A percentile compares a stretch with the other conserved stretches of the same genome.
phyloP scores from a whole-genome alignment of 208 protist genomes.

The Crithidia acanthocephali region DNA sequence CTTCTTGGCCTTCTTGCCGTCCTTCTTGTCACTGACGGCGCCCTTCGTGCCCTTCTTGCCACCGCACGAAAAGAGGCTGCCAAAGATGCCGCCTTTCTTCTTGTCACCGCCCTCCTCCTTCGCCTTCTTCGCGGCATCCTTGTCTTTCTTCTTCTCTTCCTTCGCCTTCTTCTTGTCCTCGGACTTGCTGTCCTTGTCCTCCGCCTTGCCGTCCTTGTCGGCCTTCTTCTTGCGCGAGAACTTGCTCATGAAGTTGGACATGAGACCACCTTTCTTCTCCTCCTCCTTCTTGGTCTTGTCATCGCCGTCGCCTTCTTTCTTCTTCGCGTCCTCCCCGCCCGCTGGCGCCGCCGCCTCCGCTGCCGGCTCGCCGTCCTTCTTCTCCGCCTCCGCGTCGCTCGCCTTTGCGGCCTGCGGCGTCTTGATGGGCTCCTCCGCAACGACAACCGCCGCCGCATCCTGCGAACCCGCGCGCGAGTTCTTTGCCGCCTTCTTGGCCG shows the following conservation, averaged over 20 bases:
- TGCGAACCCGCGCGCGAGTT: neutral
- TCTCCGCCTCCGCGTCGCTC: neutral
- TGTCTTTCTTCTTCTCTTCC: slow-evolving; percentile 5
- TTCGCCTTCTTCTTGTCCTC: neutral
- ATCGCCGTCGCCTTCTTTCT: too few species aligned
- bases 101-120: slow-evolving; percentile 5
- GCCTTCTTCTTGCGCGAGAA: slow-evolving; percentile 17
- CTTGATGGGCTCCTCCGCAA: slow-evolving; percentile 19
- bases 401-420: slow-evolving; percentile 1
- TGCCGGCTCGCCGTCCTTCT: slow-evolving; percentile 4
- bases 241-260: slow-evolving; percentile 21
- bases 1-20: slow-evolving; percentile 10
- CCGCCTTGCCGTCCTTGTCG: slow-evolving; percentile 15
- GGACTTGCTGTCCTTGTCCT: neutral
- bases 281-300: slow-evolving; percentile 12
- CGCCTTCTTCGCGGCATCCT: slow-evolving; percentile 7
- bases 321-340: slow-evolving; percentile 2
- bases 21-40: slow-evolving; percentile 16
- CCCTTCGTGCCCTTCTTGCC: slow-evolving; percentile 20
- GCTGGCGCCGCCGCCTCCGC: neutral
- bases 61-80: neutral
- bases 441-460: slow-evolving; percentile 2
- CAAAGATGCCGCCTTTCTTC: slow-evolving; percentile 28
- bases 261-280: slow-evolving; percentile 15
- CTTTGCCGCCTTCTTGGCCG: neutral